Evolutionary conservation across 83 land plant genomes (phyloP).

Genomic region (Isoetes engelmannii): DNA sequence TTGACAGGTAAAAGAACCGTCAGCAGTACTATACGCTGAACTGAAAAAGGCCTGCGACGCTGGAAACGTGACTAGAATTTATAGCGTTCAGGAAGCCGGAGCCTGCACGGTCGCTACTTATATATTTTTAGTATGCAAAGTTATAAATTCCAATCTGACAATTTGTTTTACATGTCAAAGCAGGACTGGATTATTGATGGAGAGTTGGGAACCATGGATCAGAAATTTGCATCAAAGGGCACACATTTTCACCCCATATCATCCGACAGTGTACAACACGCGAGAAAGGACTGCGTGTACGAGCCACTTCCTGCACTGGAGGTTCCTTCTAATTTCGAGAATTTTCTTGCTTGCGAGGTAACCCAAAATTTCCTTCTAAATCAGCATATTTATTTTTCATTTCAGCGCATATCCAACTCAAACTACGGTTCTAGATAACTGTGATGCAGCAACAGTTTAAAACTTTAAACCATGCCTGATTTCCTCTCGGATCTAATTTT

Average conservation of each 20-base stretch:
- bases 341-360: constrained; percentile 58
- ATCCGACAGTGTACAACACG: constrained; percentile 11
- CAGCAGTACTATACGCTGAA: constrained; percentile 27
- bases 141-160: background rate
- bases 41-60: constrained; percentile 28
- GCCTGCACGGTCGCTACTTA: constrained; percentile 22
- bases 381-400: too few species aligned
- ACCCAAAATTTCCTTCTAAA: background rate
- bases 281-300: constrained; percentile 35
- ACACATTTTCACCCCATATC: constrained; percentile 31
- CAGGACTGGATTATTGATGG: constrained; percentile 39
- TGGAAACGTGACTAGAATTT: constrained; percentile 10
- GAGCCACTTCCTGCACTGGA: constrained; percentile 28
- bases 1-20: constrained; percentile 26
- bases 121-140: background rate
- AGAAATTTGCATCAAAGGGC: constrained; percentile 27
- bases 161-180: background rate
- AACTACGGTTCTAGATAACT: too few species aligned
- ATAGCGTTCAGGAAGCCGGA: constrained; percentile 17
- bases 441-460: too few species aligned
- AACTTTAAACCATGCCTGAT: too few species aligned
- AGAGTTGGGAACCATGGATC: constrained; percentile 18
- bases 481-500: too few species aligned
- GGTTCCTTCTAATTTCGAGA: constrained; percentile 31
- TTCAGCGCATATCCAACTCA: too few species aligned